phyloP scores from a whole-genome alignment of 228 moss, liverwort and hornwort genomes.

The Sphagnum magellanicum region DNA sequence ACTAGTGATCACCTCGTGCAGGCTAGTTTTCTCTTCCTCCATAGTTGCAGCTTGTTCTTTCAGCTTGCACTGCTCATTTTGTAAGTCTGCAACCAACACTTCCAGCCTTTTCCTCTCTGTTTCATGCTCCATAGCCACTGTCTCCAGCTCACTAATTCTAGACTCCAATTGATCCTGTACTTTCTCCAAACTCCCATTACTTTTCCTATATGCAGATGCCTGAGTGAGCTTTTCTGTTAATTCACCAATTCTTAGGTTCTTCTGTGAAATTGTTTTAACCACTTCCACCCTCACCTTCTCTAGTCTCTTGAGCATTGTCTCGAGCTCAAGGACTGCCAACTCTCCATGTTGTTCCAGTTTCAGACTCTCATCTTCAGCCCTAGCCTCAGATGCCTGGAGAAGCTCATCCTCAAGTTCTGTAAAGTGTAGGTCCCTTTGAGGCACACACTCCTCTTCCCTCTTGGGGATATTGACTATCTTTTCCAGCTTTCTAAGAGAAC shows the following conservation, averaged over 20 bases:
- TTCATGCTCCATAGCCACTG: conserved; percentile 12
- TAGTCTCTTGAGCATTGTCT: too few relatives aligned
- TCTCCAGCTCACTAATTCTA: conserved; percentile 3
- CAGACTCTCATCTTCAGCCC: too few relatives aligned
- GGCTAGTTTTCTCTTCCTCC: conserved; percentile 23
- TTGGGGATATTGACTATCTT: too few relatives aligned
- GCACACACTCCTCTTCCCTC: background rate
- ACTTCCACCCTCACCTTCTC: background rate
- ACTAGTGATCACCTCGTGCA: conserved; percentile 50
- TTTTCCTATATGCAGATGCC: background rate
- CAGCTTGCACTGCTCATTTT: conserved; percentile 38
- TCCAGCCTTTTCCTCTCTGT: conserved; percentile 14
- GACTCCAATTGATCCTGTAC: background rate
- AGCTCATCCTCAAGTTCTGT: background rate
- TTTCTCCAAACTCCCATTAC: conserved; percentile 4
- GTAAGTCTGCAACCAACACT: conserved; percentile 29
- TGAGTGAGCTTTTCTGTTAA: background rate
- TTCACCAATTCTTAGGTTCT: background rate
- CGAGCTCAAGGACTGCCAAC: too few relatives aligned
- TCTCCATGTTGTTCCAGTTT: too few relatives aligned
- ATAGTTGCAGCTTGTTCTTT: conserved; percentile 15
- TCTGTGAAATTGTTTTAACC: background rate
- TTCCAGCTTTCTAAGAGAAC: too few relatives aligned
- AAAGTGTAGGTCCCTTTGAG: background rate
- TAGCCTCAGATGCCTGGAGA: background rate